Evolutionary conservation across 139 green algal species (phyloP).

Genomic region (Chlorella sorokiniana): DNA sequence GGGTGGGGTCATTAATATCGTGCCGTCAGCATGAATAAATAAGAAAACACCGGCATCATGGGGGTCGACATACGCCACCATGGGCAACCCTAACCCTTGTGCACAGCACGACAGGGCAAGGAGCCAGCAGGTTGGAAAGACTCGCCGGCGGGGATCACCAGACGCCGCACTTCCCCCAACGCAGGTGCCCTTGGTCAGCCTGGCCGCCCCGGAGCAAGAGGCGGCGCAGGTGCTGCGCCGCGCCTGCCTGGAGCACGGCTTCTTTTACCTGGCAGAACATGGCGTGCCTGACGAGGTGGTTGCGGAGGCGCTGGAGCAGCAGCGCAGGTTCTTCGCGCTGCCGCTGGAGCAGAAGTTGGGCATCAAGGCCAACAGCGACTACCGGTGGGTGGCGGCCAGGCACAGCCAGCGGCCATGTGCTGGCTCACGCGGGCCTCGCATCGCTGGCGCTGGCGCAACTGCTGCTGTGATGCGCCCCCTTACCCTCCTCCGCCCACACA

Average conservation of each 20-base stretch:
- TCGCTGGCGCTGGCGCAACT: background rate
- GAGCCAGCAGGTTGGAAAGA: no score
- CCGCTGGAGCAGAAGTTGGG: constrained; percentile 73
- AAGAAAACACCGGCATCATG: no score
- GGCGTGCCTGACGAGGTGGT: constrained; percentile 68
- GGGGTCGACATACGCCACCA: no score
- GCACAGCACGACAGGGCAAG: no score
- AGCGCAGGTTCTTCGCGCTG: constrained; percentile 76
- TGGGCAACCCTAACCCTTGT: no score
- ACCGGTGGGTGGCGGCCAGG: constrained; percentile 31
- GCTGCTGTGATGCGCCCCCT: background rate
- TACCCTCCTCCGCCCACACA: background rate
- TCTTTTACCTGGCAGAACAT: constrained; percentile 80
- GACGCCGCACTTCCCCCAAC: background rate
- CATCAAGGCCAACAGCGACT: constrained; percentile 70
- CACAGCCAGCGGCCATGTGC: background rate
- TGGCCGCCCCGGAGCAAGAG: constrained; percentile 27
- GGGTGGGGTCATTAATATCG: no score
- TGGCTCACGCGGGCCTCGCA: background rate
- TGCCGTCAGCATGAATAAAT: no score
- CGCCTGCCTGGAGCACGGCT: constrained; percentile 55
- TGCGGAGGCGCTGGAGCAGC: constrained; percentile 54
- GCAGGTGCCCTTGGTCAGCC: constrained; percentile 44
- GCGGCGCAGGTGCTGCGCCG: constrained; percentile 20
- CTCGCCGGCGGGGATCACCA: no score